Evolutionary conservation across 495 filamentous ascomycete species (phyloP).

Genomic region (Podospora bellae-mahoneyi): DNA sequence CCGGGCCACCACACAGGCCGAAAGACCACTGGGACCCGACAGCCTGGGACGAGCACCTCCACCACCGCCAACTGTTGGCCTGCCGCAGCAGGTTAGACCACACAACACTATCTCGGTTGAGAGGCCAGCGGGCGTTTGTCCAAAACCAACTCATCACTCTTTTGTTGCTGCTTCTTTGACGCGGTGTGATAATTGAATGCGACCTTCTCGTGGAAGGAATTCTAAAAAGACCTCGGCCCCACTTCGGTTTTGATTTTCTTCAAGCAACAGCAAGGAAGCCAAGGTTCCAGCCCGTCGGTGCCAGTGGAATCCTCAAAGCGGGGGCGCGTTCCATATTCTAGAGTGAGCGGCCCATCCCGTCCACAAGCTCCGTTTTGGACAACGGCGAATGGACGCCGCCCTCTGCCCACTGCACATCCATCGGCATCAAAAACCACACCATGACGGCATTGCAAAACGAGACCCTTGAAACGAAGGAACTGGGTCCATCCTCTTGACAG

Average conservation of each 20-base stretch:
- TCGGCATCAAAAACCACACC: too few relatives aligned
- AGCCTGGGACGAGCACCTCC: constrained; percentile 27
- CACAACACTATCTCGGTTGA: not conserved
- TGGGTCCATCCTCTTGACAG: not conserved
- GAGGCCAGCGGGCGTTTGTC: not conserved
- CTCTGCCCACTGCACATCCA: not conserved
- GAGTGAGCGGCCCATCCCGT: constrained; percentile 12
- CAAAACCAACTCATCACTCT: not conserved
- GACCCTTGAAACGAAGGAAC: not conserved
- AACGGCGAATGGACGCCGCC: not conserved
- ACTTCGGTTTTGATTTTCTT: constrained; percentile 6
- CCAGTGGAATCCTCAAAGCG: not conserved
- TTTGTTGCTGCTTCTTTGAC: not conserved
- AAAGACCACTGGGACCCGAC: constrained; percentile 31
- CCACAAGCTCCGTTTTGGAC: not conserved
- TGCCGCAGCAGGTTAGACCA: not conserved
- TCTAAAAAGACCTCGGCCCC: not conserved
- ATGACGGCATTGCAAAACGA: not conserved
- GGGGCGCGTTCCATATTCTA: not conserved
- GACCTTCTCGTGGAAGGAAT: not conserved
- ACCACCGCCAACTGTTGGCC: constrained; percentile 11
- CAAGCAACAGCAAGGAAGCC: constrained; percentile 2
- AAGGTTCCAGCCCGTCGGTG: constrained; percentile 8
- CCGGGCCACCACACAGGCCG: constrained; percentile 9
- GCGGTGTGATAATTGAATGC: not conserved